Base-by-base conservation (phyloP, 1,284 basidiomycete genomes). In the Phlebopus sp. region DNA sequence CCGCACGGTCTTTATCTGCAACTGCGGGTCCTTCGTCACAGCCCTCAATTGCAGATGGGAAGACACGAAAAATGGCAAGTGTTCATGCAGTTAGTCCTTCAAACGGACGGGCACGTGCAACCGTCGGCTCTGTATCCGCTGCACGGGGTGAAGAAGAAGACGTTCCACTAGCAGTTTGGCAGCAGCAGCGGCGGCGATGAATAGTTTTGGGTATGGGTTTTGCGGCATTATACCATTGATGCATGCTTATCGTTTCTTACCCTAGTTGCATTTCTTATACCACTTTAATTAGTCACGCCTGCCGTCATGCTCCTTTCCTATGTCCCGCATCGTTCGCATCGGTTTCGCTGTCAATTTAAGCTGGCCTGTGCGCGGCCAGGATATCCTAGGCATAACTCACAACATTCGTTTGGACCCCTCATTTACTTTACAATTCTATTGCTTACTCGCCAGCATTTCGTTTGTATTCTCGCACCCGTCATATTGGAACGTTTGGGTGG, bases 111-210 rank as follows among this genome's bases (percentile, higher is more conserved):
- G 72, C 76, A 38, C 69, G 69, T 52, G 62, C 70, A 11, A 69
- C 67, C 46, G 69, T 76, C 9, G 47, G 62, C 54, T 45, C 57
- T 52, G 43, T 43, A 15, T 58, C 64, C 31, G 46, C 55, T 40
- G 46, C 58, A 8, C 67, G 59, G 42, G 72, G 74, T 31, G 83
- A 84, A 57, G 86, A 89, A 57, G 86, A 90, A 62, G 87, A 90
- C 60, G 69, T 88, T 32, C 86, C 86, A 23, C 70, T 90, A 34
- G 85, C 87, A 17, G 66, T 87, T 48, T 88, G 81, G 75, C 85
- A 88, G 61, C 84, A 84, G 58, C 84, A 84, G 58, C 81, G 78
- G 59, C 74, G 79, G 60, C 74, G 77, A 57, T 78, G 63, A 75
- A 45, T 51, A 46, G 31, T 18, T 35, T 14, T 21, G 52, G 50